Evolutionary conservation across 345 rosid species (phyloP), one percentile per base, ranked within the genome.

Genomic region (Eucalyptus polybractea): DNA sequence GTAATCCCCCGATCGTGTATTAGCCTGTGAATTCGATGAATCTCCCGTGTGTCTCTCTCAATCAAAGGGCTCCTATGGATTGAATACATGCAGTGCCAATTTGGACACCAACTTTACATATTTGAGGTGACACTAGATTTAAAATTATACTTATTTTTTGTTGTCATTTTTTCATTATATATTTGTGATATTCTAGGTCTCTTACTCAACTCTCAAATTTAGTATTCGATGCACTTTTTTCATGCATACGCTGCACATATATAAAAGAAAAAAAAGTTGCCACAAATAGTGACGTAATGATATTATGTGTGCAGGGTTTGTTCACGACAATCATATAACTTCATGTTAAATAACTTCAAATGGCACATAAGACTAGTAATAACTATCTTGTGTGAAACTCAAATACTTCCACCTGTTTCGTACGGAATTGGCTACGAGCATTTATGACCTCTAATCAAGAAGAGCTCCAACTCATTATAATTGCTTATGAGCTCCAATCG

Each of bases 181-280:
- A 51, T 51, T 51, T 7, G 56, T 6, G 7, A 51, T 51, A 51
- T 51, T 51, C 8, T 0, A 6, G 0, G 6, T 6, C 56, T 51
- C 22, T 51, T 51, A 51, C 44, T 2, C 7, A 0, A 25, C n/a
- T 58, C 2, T 9, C 0, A 12, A 1, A 0, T 27, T 60, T 27
- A 27, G 15, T 11, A 27, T 0, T 27, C 0, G 3, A 29, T 3
- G 5, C 37, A 29, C 10, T 65, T 65, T 16, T 29, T 65, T 29
- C 19, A 6, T 14, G 17, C 33, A 62, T 13, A 50, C 5, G 40
- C 40, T 4, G 40, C 40, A 40, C 40, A 5, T 4, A 4, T 40
- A 40, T 40, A 40, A 40, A 40, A 40, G 40, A 40, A 40, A 40
- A 40, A 49, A 50, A 50, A 0, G 6, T 5, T 50, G 6, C 17